Conservation (phyloP, 2,329 filamentous ascomycete species). For the Monosporascus cannonballus region DNA sequence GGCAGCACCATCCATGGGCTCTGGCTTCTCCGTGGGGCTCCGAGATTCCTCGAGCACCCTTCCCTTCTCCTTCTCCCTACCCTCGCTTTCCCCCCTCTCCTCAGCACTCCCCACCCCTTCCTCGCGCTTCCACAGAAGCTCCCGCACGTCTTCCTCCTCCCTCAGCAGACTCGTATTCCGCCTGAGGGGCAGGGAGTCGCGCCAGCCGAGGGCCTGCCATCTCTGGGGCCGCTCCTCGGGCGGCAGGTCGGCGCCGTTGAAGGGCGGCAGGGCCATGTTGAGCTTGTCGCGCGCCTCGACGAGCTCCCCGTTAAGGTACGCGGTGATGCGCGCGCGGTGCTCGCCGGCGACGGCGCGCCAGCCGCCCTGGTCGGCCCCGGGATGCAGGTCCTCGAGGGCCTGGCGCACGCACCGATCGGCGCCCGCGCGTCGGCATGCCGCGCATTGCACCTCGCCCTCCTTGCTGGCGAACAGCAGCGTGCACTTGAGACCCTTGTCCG, state of each 20-base stretch:
- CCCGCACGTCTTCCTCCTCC: neutral
- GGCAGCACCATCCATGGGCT: too few species aligned
- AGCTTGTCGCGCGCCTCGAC: neutral
- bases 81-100: neutral
- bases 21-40: too few species aligned
- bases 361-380: neutral
- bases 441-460: constrained; percentile 13
- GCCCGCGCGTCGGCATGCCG: constrained; percentile 13
- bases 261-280: neutral
- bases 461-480: constrained; percentile 14
- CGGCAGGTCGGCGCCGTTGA: neutral
- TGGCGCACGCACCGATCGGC: constrained; percentile 13
- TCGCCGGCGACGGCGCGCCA: neutral
- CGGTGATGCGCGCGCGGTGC: neutral
- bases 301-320: neutral
- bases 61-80: neutral
- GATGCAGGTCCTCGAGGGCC: neutral
- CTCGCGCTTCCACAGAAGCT: neutral
- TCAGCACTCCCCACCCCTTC: neutral
- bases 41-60: too few species aligned
- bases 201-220: neutral
- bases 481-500: constrained; percentile 16
- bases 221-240: neutral
- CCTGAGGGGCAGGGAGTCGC: neutral
- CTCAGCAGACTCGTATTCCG: neutral